These are phyloP conservation scores for Trifolium repens DNA, from an alignment of 306 rosid species.

Conservation along the genomic window DNA sequence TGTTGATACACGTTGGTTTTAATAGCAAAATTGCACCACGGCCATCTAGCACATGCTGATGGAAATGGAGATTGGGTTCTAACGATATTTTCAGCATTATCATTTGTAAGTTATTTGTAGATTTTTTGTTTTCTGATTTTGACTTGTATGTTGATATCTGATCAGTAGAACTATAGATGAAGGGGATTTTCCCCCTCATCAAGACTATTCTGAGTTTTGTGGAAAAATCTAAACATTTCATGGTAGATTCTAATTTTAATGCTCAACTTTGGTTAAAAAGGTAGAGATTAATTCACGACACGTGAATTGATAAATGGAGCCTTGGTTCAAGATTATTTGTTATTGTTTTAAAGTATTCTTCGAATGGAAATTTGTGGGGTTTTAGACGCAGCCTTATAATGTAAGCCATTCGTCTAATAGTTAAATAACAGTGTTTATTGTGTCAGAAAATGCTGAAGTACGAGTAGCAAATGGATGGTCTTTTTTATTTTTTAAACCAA, in stretches of 20 bases:
- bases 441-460: constrained; percentile 11
- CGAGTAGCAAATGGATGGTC: background rate
- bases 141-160: constrained; percentile 10
- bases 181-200: constrained; percentile 17
- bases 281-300: background rate
- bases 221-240: background rate
- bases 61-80: constrained; percentile 99
- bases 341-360: constrained; percentile 6
- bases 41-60: constrained; percentile 85
- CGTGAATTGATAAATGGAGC: background rate
- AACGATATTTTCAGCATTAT: constrained; percentile 80
- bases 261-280: background rate
- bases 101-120: constrained; percentile 70
- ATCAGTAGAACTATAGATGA: constrained; percentile 24
- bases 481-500: background rate
- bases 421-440: constrained; percentile 14
- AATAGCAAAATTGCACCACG: constrained; percentile 94
- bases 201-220: constrained; percentile 14
- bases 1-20: constrained; percentile 37
- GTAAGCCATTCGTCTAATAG: constrained; percentile 12
- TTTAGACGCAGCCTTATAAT: constrained; percentile 10
- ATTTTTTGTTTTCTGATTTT: constrained; percentile 14
- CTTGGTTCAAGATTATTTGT: constrained; percentile 20
- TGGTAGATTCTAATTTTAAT: constrained; percentile 2
- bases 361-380: background rate